Evolutionary conservation across 495 filamentous ascomycete genomes (phyloP).

Genomic region (Cercophora newfieldiana): DNA sequence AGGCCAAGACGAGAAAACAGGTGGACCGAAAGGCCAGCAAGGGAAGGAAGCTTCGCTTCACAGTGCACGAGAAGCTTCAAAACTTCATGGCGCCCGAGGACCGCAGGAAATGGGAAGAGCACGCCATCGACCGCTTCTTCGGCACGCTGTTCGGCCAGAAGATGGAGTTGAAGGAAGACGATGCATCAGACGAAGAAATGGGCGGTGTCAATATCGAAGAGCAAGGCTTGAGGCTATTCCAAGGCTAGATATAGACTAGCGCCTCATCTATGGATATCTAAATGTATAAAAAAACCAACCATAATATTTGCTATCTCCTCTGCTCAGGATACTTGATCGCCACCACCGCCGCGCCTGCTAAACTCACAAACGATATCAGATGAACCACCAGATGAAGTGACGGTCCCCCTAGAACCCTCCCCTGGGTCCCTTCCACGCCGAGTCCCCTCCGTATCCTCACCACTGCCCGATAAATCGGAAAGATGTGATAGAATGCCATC

Average conservation of each 20-base stretch:
- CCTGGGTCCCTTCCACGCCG: not conserved
- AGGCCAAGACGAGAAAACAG: slow-evolving; percentile 76
- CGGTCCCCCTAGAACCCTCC: slow-evolving; percentile 32
- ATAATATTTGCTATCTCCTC: not conserved
- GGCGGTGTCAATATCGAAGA: slow-evolving; percentile 60
- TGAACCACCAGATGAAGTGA: slow-evolving; percentile 33
- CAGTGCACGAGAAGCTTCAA: slow-evolving; percentile 93
- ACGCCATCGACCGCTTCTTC: slow-evolving; percentile 84
- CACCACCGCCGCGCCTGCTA: slow-evolving; percentile 17
- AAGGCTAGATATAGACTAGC: slow-evolving; percentile 38
- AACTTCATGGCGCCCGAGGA: slow-evolving; percentile 98
- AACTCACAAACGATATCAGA: slow-evolving; percentile 22
- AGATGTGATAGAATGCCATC: slow-evolving; percentile 43
- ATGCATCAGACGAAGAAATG: slow-evolving; percentile 54
- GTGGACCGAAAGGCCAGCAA: slow-evolving; percentile 95
- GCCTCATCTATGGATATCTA: not conserved
- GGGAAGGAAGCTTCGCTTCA: slow-evolving; percentile 88
- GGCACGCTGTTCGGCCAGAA: slow-evolving; percentile 82
- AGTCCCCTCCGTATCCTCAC: slow-evolving; percentile 12
- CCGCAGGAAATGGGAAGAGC: slow-evolving; percentile 69
- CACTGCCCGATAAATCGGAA: slow-evolving; percentile 39
- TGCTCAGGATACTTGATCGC: not conserved
- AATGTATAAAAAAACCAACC: not conserved
- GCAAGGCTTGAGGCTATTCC: slow-evolving; percentile 75
- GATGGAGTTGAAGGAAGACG: slow-evolving; percentile 69